phyloP scores from a whole-genome alignment of 2,329 filamentous ascomycete species.

The Clarireedia sp. region DNA sequence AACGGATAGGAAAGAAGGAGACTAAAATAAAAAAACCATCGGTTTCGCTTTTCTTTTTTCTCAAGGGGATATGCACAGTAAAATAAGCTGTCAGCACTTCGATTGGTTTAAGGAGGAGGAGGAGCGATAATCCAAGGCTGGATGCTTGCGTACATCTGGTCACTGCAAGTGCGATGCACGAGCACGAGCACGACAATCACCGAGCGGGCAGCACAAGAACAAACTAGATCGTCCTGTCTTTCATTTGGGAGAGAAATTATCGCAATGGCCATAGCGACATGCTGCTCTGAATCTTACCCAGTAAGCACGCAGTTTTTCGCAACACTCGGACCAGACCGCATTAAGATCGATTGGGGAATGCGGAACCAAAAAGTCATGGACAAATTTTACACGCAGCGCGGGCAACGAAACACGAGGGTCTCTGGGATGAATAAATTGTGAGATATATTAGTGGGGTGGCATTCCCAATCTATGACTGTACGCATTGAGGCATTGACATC shows the following conservation, averaged over 20 bases:
- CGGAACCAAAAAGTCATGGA: not conserved
- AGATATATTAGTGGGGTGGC: not conserved
- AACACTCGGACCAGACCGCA: conserved; percentile 13
- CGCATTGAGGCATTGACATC: conserved; percentile 4
- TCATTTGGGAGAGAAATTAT: not conserved
- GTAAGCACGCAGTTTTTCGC: not conserved
- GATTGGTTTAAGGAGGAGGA: not conserved
- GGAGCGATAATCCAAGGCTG: not conserved
- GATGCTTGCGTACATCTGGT: conserved; percentile 4
- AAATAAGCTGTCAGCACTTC: not conserved
- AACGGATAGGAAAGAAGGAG: not conserved
- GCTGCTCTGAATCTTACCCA: conserved; percentile 1
- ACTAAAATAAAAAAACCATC: not conserved
- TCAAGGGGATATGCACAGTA: not conserved
- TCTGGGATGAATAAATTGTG: not conserved
- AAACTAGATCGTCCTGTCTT: conserved; percentile 4
- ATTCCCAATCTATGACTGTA: conserved; percentile 1
- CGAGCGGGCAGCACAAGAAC: not conserved
- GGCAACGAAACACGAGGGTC: not conserved
- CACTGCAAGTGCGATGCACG: conserved; percentile 10
- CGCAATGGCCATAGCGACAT: conserved; percentile 4
- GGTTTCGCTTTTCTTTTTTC: not conserved
- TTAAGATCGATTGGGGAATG: conserved; percentile 10
- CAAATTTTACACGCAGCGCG: not conserved
- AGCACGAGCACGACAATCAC: conserved; percentile 11